Evolutionary conservation across 108 stramenopile genomes (phyloP).

Genomic region (Nitzschia sp.): DNA sequence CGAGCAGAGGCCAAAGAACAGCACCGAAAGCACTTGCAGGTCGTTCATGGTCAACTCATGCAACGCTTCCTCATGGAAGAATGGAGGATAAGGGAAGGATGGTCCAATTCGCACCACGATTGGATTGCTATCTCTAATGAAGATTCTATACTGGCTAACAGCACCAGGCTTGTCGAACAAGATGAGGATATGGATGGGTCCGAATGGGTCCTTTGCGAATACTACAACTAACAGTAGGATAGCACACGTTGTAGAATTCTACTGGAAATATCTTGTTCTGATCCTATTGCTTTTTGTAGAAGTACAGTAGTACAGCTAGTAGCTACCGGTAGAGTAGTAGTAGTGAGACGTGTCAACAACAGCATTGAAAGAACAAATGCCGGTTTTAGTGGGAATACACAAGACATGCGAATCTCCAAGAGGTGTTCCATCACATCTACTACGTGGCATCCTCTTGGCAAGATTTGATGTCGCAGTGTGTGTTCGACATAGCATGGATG

Average conservation of each 20-base stretch:
- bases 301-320: neutral
- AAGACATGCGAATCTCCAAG: too few relatives aligned
- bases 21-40: slow-evolving; percentile 7
- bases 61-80: slow-evolving; percentile 19
- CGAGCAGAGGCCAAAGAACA: slow-evolving; percentile 5
- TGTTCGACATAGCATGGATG: too few relatives aligned
- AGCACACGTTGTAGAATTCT: neutral
- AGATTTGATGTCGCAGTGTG: too few relatives aligned
- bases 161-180: neutral
- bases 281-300: neutral
- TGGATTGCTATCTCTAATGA: neutral
- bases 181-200: neutral
- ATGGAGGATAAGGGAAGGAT: neutral
- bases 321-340: neutral
- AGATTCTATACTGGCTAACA: too few relatives aligned
- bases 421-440: too few relatives aligned
- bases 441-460: too few relatives aligned
- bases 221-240: neutral
- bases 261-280: neutral
- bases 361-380: too few relatives aligned
- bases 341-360: too few relatives aligned
- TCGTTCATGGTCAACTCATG: slow-evolving; percentile 21
- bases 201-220: slow-evolving; percentile 18
- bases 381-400: too few relatives aligned
- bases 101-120: neutral